Evolutionary conservation across 2,329 filamentous ascomycete genomes (phyloP).

Genomic region (Ophiostoma sp.): DNA sequence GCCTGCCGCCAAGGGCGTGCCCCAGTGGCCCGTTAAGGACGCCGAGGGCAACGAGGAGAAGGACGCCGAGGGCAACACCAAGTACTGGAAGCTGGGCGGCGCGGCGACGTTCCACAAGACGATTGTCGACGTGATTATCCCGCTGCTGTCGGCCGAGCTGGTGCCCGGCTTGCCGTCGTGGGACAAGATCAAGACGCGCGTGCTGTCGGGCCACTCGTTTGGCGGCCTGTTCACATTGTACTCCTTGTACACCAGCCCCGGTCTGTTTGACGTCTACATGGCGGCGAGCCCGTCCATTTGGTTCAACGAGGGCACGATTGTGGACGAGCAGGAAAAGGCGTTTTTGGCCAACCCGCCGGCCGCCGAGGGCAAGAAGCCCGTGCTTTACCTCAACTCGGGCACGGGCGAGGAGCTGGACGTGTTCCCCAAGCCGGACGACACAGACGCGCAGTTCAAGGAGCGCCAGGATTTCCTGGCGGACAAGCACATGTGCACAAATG

Average conservation of each 20-base stretch:
- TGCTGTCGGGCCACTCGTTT: conserved; percentile 28
- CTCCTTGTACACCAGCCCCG: conserved; percentile 27
- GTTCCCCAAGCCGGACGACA: conserved; percentile 17
- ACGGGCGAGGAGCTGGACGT: conserved; percentile 21
- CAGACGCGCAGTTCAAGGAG: conserved; percentile 18
- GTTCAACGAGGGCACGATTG: conserved; percentile 22
- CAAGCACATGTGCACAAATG: conserved; percentile 15
- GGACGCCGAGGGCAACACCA: background rate
- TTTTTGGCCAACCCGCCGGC: background rate
- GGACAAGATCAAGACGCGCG: conserved; percentile 12
- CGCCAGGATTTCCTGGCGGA: background rate
- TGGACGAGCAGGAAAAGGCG: conserved; percentile 16
- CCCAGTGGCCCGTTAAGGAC: conserved; percentile 11
- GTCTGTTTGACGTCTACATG: conserved; percentile 23
- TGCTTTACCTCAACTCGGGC: conserved; percentile 25
- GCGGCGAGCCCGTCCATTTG: conserved; percentile 27
- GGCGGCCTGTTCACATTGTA: conserved; percentile 26
- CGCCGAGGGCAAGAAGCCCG: background rate
- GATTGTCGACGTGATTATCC: conserved; percentile 9
- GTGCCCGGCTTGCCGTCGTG: conserved; percentile 16
- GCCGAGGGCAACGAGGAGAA: background rate
- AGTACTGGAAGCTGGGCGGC: conserved; percentile 5
- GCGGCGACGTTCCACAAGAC: conserved; percentile 3
- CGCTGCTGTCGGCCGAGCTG: conserved; percentile 4
- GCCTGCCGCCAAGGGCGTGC: conserved; percentile 9